These are phyloP conservation scores for Chlorella sp. DNA, from an alignment of 139 green algal species.

Conservation along the genomic window DNA sequence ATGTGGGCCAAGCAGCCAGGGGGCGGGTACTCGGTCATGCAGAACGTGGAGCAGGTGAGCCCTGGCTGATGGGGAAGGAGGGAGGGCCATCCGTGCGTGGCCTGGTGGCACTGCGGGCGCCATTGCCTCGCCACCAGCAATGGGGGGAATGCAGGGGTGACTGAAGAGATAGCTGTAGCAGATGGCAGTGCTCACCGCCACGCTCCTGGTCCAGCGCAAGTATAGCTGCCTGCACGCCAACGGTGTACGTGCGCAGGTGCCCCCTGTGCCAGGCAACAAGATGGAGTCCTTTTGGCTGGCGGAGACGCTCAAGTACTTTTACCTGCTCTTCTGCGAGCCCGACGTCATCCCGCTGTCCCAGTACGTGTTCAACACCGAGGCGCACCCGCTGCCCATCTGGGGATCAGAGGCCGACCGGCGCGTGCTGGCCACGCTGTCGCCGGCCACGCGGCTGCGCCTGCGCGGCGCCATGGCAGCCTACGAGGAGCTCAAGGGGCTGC, in stretches of 20 bases:
- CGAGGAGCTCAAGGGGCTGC: too few species aligned
- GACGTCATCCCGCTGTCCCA: conserved; percentile 59
- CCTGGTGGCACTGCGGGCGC: too few species aligned
- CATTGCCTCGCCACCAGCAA: too few species aligned
- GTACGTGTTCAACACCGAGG: conserved; percentile 88
- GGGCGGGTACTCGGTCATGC: conserved; percentile 48
- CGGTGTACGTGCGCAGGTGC: too few species aligned
- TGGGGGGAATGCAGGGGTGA: too few species aligned
- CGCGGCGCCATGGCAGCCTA: background rate
- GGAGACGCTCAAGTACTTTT: conserved; percentile 88
- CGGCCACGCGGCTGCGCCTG: background rate
- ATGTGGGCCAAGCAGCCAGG: conserved; percentile 36
- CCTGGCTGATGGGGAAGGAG: too few species aligned
- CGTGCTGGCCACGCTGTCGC: background rate
- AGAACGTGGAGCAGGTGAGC: background rate
- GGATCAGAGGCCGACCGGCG: conserved; percentile 27
- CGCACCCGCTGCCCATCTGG: conserved; percentile 67
- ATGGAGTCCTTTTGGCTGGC: conserved; percentile 86
- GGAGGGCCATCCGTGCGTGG: too few species aligned
- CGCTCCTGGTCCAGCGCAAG: too few species aligned
- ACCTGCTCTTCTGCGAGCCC: conserved; percentile 66
- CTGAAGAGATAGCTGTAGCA: too few species aligned
- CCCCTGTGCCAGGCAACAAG: conserved; percentile 48
- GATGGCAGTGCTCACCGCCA: too few species aligned
- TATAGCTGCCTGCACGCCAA: too few species aligned